Base-by-base conservation (phyloP, 768 basidiomycete species). In the Trametes elegans region DNA sequence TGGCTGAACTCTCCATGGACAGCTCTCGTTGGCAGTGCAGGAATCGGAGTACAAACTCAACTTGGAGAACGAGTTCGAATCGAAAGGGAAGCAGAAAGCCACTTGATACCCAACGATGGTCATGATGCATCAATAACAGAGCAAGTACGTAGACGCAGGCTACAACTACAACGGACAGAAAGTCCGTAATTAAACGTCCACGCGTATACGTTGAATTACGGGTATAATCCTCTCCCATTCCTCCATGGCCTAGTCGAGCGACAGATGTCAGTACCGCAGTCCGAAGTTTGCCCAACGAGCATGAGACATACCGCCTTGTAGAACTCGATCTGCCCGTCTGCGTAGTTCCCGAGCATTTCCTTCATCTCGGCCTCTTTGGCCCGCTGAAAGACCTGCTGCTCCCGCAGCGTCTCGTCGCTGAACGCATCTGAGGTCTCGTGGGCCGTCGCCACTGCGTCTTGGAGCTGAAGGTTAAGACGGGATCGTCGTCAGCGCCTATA, bases 201-300 rank as follows among this genome's bases (percentile, higher is more conserved):
- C 93, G 50, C 91, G 86, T 75, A 96, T 96, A 52, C 91, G 88
- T 71, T 95, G 91, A 66, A 96, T 86, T 63, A 93, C 76, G 63
- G 93, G 90, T 79, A 94, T 93, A 67, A 95, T 88, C 71, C 89
- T 79, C 50, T 98, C 94, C 94, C 93, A 98, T 70, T 98, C 94
- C 63, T 98, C 93, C 90, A 96, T 94, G 50, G 91, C 85, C 88
- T 93, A 60, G 18, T 3, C 7, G 44, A 53, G 36, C 4, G n/a
- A 32, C 21, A 29, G 16, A 1, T 26, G n/a, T 65, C 75, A 56
- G 55, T 16, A 23, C 23, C 16, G 7, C 7, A 19, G 8, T 19
- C 10, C 32, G 16, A 19, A 9, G 1, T 29, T 10, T 11, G 31
- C 14, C 29, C n/a, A 31, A 10, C 13, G n/a, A 19, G 32, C 3